Base-by-base conservation (phyloP, 2,329 filamentous ascomycete species). In the Hypocreales sp. region DNA sequence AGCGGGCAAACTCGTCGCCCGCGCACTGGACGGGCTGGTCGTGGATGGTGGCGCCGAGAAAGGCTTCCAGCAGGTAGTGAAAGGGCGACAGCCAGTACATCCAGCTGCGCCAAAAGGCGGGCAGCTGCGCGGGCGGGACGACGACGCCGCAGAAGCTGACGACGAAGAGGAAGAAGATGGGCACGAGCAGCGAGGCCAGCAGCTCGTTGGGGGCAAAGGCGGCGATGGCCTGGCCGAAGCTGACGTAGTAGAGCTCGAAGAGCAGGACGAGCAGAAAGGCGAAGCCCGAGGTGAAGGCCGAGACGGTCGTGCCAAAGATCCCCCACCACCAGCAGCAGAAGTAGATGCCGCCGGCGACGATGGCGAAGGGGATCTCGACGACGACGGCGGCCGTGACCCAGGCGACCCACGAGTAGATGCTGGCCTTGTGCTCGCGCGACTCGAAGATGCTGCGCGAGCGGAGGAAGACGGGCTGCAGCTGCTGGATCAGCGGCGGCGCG, bases 391-490 rank as follows among this genome's bases (percentile, higher is more conserved):
- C 74, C 3, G 70, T 72, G 0, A 69, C 65, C 50, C 79, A 81
- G 0, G 78, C 75, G 10, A 67, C 51, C 79, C 79, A 84, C 2
- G 69, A 74, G 51, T 87, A 90, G 15, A 83, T 82, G 47, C 83
- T 83, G 11, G 76, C 70, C n/a, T 69, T 79, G 26, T 72, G 66
- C 47, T 90, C 81, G 5, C 81, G 66, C 2, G 65, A 70, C 45
- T 77, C 56, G 52, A 80, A 90, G 15, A 87, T 60, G 18, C 67
- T 60, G 4, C 78, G 64, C 24, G 71, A 67, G 32, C 67, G 57
- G 27, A 83, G 55, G 44, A 78, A 84, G 5, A 69, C 67, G 1
- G 80, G 80, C 41, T 86, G 77, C 0, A 86, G 59, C 39, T 86
- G 79, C 40, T 84, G 76, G 31, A 86, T 79, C 1, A 86, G 56